Conservation (phyloP, 2,329 filamentous ascomycete species). For the Sphaceloma murrayae region DNA sequence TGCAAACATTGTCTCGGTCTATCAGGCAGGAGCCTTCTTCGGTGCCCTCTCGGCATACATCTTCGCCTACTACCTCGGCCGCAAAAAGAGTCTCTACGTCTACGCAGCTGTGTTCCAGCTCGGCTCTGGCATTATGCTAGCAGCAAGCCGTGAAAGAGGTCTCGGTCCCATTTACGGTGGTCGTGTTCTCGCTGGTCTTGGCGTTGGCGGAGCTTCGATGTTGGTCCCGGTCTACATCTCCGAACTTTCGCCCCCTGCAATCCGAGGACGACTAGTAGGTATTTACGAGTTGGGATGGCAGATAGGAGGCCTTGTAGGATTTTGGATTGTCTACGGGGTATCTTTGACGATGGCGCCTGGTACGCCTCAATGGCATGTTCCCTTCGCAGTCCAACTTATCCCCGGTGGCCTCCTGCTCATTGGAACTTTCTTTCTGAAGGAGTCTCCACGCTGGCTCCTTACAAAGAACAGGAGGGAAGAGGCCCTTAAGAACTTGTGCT, state of each 20-base stretch:
- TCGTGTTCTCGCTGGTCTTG: constrained; percentile 49
- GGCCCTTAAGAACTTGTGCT: constrained; percentile 43
- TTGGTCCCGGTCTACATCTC: constrained; percentile 51
- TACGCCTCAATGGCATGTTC: constrained; percentile 39
- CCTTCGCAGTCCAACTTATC: constrained; percentile 57
- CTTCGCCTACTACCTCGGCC: constrained; percentile 57
- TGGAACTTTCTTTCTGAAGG: constrained; percentile 36
- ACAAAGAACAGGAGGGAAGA: constrained; percentile 33
- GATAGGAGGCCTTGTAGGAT: constrained; percentile 41
- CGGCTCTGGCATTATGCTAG: constrained; percentile 64
- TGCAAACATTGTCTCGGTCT: constrained; percentile 69
- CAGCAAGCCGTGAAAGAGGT: constrained; percentile 50
- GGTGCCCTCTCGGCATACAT: constrained; percentile 62
- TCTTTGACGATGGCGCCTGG: constrained; percentile 34
- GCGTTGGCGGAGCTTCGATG: constrained; percentile 47
- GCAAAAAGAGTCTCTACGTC: constrained; percentile 53
- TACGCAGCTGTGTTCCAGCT: constrained; percentile 57
- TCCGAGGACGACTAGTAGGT: constrained; percentile 50
- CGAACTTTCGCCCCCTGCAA: constrained; percentile 48
- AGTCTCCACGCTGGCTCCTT: constrained; percentile 39
- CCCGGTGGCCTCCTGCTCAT: constrained; percentile 50
- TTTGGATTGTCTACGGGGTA: constrained; percentile 44
- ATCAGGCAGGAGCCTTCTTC: constrained; percentile 78
- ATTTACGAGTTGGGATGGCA: constrained; percentile 50
- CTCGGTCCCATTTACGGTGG: constrained; percentile 52